Base-by-base conservation (phyloP, 2,329 filamentous ascomycete species). In the Eutypa lata region DNA sequence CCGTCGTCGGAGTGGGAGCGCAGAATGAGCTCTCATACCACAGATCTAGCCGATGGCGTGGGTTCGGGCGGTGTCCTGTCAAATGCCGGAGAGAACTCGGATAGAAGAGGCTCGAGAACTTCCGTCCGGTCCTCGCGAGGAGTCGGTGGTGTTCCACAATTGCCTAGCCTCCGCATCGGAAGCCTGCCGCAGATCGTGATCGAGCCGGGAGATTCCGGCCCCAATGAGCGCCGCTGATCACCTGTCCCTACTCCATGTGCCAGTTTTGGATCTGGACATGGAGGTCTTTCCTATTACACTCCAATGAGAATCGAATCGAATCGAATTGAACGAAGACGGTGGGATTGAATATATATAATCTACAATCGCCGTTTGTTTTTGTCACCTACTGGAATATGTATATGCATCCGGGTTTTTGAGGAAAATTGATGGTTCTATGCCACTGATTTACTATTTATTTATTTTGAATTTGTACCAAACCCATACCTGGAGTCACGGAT, bases 111-210 rank as follows among this genome's bases (percentile, higher is more conserved):
- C 57, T 62, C 56, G n/a, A 53, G 33, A 18, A 51, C 47, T 13
- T 46, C 50, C 6, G 31, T 55, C 16, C 52, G 62, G 16, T 52
- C 57, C 14, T 64, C 22, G 18, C 67, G 13, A 70, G 71, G 72
- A 5, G 68, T 72, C 4, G 71, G 71, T 18, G 72, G 70, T 1
- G 61, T 68, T 7, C 78, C 78, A 0, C 79, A 76, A 56, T 67
- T 84, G 47, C 81, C 82, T 2, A 82, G 77, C 58, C 60, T 85
- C 58, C 73, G 75, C 47, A 70, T 84, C 31, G 61, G 66, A 18
- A 65, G 64, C 26, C 66, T 86, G 24, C 83, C 83, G 3, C 76
- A 78, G 57, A 86, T 86, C 61, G 76, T 84, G 24, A 77, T 84
- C 47, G 78, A 85, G 61, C 78, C 79, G n/a, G 78, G 75, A 22